Percentiles rank a stretch among this genome's conserved stretches.
Evolutionary conservation across 495 filamentous ascomycete species (phyloP).

Genomic region (Pyrenula massariospora): DNA sequence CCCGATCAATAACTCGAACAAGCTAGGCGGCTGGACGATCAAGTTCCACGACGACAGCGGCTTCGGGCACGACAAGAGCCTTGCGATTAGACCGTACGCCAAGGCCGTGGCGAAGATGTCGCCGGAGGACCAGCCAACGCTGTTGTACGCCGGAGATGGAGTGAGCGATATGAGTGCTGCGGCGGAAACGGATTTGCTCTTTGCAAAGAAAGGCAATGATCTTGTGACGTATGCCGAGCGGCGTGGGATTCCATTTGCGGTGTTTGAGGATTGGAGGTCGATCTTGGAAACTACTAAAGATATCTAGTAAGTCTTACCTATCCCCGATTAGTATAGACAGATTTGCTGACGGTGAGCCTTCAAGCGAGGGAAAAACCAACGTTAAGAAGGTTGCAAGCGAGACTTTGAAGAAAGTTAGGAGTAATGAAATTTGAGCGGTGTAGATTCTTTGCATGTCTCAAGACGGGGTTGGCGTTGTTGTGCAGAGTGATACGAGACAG

Average conservation of each 20-base stretch:
- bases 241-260: conserved; percentile 67
- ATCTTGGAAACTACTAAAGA: conserved; percentile 65
- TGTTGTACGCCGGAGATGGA: conserved; percentile 87
- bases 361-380: background rate
- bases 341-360: background rate
- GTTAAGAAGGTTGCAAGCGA: background rate
- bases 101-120: conserved; percentile 39
- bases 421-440: background rate
- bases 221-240: conserved; percentile 71
- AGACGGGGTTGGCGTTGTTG: too few species aligned
- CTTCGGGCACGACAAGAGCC: conserved; percentile 88
- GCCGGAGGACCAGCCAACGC: conserved; percentile 50
- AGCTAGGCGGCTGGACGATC: conserved; percentile 75
- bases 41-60: conserved; percentile 76
- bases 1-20: conserved; percentile 55
- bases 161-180: conserved; percentile 84
- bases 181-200: conserved; percentile 76
- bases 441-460: too few species aligned
- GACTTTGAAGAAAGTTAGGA: background rate
- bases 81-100: conserved; percentile 79
- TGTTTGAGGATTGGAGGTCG: conserved; percentile 65
- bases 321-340: background rate
- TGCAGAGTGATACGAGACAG: too few species aligned
- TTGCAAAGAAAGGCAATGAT: conserved; percentile 83
- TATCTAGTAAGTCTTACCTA: conserved; percentile 24